Base-by-base conservation (phyloP, 2,329 filamentous ascomycete species). In the Apiospora hydei region DNA sequence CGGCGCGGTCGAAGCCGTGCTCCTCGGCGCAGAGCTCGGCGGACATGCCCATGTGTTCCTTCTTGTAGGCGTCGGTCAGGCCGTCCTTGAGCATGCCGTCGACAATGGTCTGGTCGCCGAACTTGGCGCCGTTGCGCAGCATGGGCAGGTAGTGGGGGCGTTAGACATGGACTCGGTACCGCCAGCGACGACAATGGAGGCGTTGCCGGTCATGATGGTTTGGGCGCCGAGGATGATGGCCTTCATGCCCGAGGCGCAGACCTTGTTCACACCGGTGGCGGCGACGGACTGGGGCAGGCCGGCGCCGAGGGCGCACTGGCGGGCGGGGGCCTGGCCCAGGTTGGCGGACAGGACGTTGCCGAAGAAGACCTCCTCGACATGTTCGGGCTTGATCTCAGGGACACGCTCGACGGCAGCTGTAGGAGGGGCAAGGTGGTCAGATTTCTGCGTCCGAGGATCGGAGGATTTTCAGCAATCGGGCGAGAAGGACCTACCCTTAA, bases 141-240 rank as follows among this genome's bases (percentile, higher is more conserved):
- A 87, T 93, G 76, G 95, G 93, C 70, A 98, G 92, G 87, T 99
- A 99, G 87, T 99, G 95, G 69, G 96, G 71, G 93, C 89, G 87
- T 98, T 98, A 81, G 95, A 98, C 96, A 99, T 99, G 87, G 95
- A 98, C 88, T 99, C 96, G 77, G 96, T 91, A 78, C 96, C 96
- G 81, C 95, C 96, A 76, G 95, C 96, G 73, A 99, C 94, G 76
- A 99, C 91, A 76, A 98, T 92, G 78, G 94, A 92, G 76, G 96
- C 96, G 82, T 94, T 98, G 77, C 96, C 96, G 70, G 95, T 97
- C 83, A 98, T 95, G 86, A 99, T 99, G 79, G 96, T 98, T 85
- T 98, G 96, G 69, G 96, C 94, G 77, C 93, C 96, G 73, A 99
- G 89, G 76, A 98, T 94, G 81, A 99, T 92, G 77, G 96, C 94